phyloP scores from a whole-genome alignment of 2,329 filamentous ascomycete genomes.

The Setomelanomma holmii region DNA sequence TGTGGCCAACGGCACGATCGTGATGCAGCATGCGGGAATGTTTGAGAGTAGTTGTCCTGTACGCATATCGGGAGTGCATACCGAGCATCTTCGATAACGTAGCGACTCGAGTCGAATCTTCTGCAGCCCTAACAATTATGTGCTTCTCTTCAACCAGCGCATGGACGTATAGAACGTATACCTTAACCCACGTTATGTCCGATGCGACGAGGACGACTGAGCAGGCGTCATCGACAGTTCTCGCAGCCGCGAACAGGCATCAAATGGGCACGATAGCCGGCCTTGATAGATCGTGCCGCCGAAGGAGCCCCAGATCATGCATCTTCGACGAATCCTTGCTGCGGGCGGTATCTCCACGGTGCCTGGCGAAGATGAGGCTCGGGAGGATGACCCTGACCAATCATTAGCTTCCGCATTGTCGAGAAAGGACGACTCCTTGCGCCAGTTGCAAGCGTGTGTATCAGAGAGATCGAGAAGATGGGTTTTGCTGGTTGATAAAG shows the following conservation, averaged over 20 bases:
- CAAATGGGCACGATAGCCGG: not conserved
- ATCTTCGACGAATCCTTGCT: not conserved
- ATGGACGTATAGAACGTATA: too few species aligned
- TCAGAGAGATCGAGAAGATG: conserved; percentile 38
- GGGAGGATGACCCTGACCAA: not conserved
- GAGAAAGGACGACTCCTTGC: not conserved
- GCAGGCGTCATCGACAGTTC: not conserved
- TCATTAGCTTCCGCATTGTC: conserved; percentile 7
- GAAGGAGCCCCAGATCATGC: not conserved
- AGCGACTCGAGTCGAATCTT: too few species aligned
- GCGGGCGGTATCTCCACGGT: not conserved
- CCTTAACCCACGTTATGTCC: too few species aligned
- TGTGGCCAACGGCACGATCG: too few species aligned
- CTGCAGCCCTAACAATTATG: too few species aligned
- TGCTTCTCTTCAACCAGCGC: too few species aligned
- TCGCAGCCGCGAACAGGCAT: not conserved
- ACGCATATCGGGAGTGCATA: too few species aligned
- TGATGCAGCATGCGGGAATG: too few species aligned
- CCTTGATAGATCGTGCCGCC: not conserved
- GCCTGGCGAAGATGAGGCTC: not conserved
- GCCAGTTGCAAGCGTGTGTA: not conserved
- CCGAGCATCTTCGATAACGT: too few species aligned
- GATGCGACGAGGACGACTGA: too few species aligned
- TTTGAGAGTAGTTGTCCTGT: too few species aligned
- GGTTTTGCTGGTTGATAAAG: conserved; percentile 30